Base-by-base conservation (phyloP, 2,329 filamentous ascomycete genomes). In the Basipetospora chlamydospora region DNA sequence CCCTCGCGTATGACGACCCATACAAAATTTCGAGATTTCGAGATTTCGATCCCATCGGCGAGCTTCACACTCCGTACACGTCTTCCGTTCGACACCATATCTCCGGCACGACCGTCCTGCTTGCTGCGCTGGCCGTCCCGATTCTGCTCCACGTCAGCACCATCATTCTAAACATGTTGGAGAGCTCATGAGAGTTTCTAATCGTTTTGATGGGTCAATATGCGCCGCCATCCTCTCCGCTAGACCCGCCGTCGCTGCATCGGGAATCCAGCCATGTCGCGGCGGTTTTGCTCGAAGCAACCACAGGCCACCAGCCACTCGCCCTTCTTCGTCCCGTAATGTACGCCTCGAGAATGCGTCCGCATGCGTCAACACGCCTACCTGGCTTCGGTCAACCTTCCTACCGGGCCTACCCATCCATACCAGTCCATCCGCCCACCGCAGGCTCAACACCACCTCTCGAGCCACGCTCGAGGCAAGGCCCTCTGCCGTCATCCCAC, bases 111-210 rank as follows among this genome's bases (percentile, higher is more conserved):
- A 17, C 9, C 21, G 13, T 28, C 3, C 26, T 13, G 16, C 23
- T 34, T 33, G 18, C 20, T 22, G 13, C 29, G 5, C n/a, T 39
- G n/a, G n/a, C n/a, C n/a, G n/a, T n/a, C n/a, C n/a, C n/a, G n/a
- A n/a, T n/a, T n/a, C n/a, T 39, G 16, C 21, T 37, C 17, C 33
- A 41, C 21, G 39, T 39, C 26, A 37, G 26, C 15, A 30, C 25
- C 37, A 37, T 41, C 9, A 16, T 28, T 18, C 6, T 32, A 29
- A 61, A 45, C 56, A 70, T 69, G 66, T 60, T 54, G 60, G 64
- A 59, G 59, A 63, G 57, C 69, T 61, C 66, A 75, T 75, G 70
- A 73, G 65, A 67, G 58, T 65, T 58, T 58, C 63, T 49, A 65
- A 60, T 59, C 66, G 65, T 67, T 63, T 73, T 57, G 67, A 73